These are phyloP conservation scores for Alternaria brassicicola DNA, from an alignment of 2,329 filamentous ascomycete species.

Conservation along the genomic window DNA sequence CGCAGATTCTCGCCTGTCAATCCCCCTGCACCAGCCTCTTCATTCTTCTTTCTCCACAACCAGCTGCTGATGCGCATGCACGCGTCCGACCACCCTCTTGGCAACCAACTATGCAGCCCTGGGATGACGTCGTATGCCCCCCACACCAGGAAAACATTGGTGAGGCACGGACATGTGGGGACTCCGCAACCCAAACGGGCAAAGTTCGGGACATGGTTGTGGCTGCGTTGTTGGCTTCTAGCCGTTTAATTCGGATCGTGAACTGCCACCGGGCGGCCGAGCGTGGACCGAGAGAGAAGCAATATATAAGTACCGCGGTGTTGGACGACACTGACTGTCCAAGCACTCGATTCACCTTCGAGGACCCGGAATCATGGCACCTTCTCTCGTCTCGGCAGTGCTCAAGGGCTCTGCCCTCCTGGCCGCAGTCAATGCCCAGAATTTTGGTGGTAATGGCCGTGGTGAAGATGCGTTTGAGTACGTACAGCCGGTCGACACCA, in stretches of 20 bases:
- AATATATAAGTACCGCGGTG: constrained; percentile 27
- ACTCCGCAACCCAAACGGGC: constrained; percentile 25
- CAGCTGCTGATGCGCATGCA: constrained; percentile 22
- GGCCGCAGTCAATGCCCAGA: constrained; percentile 32
- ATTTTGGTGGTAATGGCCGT: constrained; percentile 23
- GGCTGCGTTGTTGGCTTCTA: constrained; percentile 3
- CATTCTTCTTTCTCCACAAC: constrained; percentile 11
- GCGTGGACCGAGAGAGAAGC: neutral
- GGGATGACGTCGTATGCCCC: constrained; percentile 9
- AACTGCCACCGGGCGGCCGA: constrained; percentile 10
- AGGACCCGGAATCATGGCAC: constrained; percentile 30
- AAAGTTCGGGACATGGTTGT: constrained; percentile 28
- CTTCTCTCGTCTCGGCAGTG: constrained; percentile 30
- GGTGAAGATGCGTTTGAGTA: constrained; percentile 34
- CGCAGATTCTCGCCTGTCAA: constrained; percentile 6
- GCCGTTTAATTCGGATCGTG: neutral
- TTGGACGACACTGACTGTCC: neutral
- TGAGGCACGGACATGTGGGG: constrained; percentile 16
- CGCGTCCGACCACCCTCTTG: constrained; percentile 27
- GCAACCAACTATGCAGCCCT: constrained; percentile 22
- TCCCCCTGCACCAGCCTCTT: constrained; percentile 4
- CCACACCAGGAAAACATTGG: constrained; percentile 20
- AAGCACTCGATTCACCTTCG: constrained; percentile 12
- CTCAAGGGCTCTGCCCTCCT: constrained; percentile 33
- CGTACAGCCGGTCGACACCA: constrained; percentile 40